Evolutionary conservation across 495 filamentous ascomycete species (phyloP), one percentile per base, ranked within the genome.

Genomic region (Trichoderma virens): DNA sequence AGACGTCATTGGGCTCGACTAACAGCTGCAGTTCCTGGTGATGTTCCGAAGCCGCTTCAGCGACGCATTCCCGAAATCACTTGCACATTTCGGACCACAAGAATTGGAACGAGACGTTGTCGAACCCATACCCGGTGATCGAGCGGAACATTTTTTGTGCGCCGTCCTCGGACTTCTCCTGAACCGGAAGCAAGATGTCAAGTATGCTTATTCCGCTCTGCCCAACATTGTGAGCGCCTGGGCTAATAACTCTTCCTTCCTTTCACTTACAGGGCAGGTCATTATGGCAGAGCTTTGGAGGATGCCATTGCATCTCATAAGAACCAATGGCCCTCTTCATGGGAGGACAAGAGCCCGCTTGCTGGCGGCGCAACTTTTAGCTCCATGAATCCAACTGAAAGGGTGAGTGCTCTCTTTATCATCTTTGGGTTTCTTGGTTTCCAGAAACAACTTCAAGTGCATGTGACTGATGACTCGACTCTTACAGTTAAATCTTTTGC

Each of bases 141-240:
- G 89, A 68, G 87, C 93, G 35, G 93, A 97, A 77, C 82, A 86
- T 69, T 84, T 98, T 54, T 79, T 98, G 35, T 98, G 95, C 81
- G 91, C 91, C 69, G 78, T 98, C 54, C 75, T 98, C 25, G 85
- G 91, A 32, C 79, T 98, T 71, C 83, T 97, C 62, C 81, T 98
- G 67, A 98, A 98, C 71, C 86, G 94, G 70, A 98, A 98, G 82
- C 97, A 98, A 71, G 90, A 94, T 79, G 89, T 98, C 70, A 96
- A 98, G 94, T 98, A 85, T 77, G 92, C 80, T 69, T 70, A 69
- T 72, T 76, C 68, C 54, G 64, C 45, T 28, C 38, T 65, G 41
- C 39, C 63, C 16, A 59, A 11, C 39, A 13, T 68, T 61, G 67
- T 68, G 60, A 8, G 63, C 25, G 34, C 3, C 7, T 35, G 28